Percentiles rank a stretch among this genome's conserved stretches.
Conservation (phyloP, 2,329 filamentous ascomycete genomes). For the Penicillium brasilianum region DNA sequence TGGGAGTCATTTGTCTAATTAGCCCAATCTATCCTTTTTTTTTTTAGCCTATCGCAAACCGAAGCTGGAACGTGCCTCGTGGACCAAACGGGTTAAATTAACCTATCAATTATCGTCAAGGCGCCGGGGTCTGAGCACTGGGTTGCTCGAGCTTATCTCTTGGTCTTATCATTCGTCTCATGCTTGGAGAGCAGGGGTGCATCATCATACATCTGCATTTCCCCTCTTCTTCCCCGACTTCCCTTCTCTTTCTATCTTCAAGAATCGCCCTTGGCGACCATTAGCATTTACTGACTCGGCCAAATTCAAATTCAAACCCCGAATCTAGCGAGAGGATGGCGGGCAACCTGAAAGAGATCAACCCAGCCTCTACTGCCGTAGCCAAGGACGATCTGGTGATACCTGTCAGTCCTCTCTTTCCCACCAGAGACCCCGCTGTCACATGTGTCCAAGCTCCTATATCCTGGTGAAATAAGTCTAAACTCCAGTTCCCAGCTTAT, state of each 20-base stretch:
- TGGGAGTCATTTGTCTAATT: background rate
- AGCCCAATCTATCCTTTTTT: background rate
- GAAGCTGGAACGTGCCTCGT: background rate
- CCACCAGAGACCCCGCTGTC: background rate
- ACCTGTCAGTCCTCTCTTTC: constrained; percentile 38
- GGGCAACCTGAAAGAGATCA: constrained; percentile 16
- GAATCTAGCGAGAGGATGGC: constrained; percentile 12
- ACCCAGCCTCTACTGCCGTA: constrained; percentile 41
- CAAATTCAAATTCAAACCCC: too few relatives aligned
- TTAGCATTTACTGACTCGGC: background rate
- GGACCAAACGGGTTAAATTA: background rate
- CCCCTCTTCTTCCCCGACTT: constrained; percentile 8
- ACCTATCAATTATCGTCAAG: background rate
- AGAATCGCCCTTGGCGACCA: background rate
- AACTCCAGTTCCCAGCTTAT: constrained; percentile 65
- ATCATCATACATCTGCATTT: constrained; percentile 3
- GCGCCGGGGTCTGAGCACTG: constrained; percentile 5
- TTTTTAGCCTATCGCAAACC: background rate
- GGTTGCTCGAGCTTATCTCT: constrained; percentile 9
- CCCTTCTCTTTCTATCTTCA: background rate
- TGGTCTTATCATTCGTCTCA: constrained; percentile 5
- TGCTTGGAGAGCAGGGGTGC: background rate
- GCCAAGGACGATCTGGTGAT: constrained; percentile 52
- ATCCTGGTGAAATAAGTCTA: background rate
- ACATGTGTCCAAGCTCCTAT: background rate